A percentile compares a stretch with the other conserved stretches of the same genome.
phyloP scores from a whole-genome alignment of 257 asterid genomes.

The Echites panduratus region DNA sequence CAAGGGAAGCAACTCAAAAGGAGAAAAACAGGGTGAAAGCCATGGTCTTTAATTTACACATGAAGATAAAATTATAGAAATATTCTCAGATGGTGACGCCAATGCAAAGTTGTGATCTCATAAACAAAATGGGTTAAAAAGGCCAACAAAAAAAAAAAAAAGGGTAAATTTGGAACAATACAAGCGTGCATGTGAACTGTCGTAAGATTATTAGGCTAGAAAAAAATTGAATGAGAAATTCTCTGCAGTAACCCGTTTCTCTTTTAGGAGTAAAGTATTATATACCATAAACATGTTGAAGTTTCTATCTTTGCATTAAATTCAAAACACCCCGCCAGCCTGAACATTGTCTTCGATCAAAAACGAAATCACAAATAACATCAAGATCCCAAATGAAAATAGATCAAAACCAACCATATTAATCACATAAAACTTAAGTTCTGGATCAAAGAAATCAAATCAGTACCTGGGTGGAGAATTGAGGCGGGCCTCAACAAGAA shows the following conservation, averaged over 20 bases:
- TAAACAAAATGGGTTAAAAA: neutral
- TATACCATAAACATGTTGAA: neutral
- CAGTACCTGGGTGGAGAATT: conserved; percentile 15
- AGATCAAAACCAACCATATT: neutral
- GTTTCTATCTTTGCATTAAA: neutral
- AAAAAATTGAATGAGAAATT: neutral
- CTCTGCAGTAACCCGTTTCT: neutral
- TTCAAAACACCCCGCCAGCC: neutral
- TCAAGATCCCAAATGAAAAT: conserved; percentile 15
- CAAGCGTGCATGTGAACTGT: neutral
- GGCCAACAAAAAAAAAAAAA: no score
- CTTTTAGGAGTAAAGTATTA: neutral
- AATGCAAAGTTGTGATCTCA: neutral
- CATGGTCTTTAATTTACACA: neutral
- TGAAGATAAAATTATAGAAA: neutral
- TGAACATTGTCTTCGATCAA: neutral
- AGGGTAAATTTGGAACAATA: neutral
- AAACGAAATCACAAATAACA: neutral
- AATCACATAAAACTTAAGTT: neutral
- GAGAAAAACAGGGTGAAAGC: neutral
- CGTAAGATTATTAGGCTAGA: neutral
- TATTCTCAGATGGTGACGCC: neutral
- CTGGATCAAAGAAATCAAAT: neutral
- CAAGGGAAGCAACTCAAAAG: neutral
- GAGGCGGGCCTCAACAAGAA: conserved; percentile 1